A percentile compares a stretch with the other conserved stretches of the same genome.
phyloP scores from a whole-genome alignment of 257 asterid species.

The Nicotiana knightiana region DNA sequence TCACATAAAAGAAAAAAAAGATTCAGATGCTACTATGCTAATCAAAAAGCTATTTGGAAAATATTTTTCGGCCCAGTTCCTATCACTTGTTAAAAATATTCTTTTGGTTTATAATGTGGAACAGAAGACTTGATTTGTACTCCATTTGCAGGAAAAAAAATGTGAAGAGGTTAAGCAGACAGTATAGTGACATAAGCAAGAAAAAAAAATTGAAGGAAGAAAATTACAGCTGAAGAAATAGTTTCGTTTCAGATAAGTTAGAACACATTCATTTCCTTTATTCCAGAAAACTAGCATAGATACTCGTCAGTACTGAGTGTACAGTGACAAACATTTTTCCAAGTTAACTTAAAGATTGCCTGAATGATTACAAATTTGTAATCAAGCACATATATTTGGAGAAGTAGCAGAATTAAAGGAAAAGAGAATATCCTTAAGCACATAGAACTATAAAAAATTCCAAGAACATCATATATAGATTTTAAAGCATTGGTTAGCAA shows the following conservation, averaged over 20 bases:
- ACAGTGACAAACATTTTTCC: neutral
- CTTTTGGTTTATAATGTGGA: neutral
- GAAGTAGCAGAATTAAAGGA: neutral
- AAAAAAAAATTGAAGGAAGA: too few relatives aligned
- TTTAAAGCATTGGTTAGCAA: neutral
- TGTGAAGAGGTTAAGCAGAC: neutral
- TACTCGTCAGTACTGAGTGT: neutral
- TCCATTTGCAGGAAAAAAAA: neutral
- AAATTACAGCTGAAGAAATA: neutral
- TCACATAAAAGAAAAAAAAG: neutral
- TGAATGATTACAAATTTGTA: neutral
- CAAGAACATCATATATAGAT: neutral
- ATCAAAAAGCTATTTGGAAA: neutral
- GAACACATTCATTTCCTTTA: neutral
- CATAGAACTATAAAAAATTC: neutral
- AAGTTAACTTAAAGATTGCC: neutral
- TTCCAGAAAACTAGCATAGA: neutral
- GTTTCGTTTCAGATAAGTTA: neutral
- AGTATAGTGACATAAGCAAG: neutral
- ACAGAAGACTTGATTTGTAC: neutral
- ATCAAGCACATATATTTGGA: neutral
- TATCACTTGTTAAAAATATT: neutral
- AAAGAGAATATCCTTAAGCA: neutral
- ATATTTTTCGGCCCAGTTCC: neutral
- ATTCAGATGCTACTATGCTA: neutral